Evolutionary conservation across 1,284 basidiomycete genomes (phyloP).

Genomic region (Ustilago loliicola): DNA sequence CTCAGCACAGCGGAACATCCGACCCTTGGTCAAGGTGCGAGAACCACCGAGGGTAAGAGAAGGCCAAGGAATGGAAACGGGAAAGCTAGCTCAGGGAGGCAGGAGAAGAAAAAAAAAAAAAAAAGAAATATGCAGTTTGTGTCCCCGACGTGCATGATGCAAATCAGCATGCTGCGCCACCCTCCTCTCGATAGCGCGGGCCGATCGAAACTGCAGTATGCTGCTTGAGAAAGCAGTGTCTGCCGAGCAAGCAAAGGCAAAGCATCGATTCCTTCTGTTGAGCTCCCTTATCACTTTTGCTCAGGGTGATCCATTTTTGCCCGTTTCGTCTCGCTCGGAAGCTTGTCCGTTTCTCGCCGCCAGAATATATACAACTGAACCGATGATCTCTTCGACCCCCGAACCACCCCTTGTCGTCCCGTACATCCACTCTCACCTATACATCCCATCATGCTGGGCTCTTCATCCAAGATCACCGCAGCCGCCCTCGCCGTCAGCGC

Average conservation of each 20-base stretch:
- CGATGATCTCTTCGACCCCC: not conserved
- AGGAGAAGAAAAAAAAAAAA: not conserved
- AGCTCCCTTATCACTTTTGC: not conserved
- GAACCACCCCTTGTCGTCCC: not conserved
- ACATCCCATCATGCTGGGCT: constrained; percentile 21
- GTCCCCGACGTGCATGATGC: constrained; percentile 39
- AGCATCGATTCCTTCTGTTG: not conserved
- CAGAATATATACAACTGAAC: constrained; percentile 1
- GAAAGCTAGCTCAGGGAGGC: not conserved
- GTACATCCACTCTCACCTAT: not conserved
- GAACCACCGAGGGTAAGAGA: not conserved
- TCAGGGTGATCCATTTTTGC: not conserved
- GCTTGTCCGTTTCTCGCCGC: constrained; percentile 1
- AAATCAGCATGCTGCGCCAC: constrained; percentile 8
- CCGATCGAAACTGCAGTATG: not conserved
- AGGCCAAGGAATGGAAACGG: not conserved
- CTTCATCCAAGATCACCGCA: constrained; percentile 13
- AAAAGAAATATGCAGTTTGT: not conserved
- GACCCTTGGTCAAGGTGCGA: not conserved
- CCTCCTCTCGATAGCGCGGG: not conserved
- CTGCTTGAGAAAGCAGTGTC: not conserved
- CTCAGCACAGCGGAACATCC: not conserved
- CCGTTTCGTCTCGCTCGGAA: not conserved
- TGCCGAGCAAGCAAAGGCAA: not conserved
- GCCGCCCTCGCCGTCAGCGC: constrained; percentile 8